phyloP scores from a whole-genome alignment of 73 alveolate species.

The Durusdinium trenchii region DNA sequence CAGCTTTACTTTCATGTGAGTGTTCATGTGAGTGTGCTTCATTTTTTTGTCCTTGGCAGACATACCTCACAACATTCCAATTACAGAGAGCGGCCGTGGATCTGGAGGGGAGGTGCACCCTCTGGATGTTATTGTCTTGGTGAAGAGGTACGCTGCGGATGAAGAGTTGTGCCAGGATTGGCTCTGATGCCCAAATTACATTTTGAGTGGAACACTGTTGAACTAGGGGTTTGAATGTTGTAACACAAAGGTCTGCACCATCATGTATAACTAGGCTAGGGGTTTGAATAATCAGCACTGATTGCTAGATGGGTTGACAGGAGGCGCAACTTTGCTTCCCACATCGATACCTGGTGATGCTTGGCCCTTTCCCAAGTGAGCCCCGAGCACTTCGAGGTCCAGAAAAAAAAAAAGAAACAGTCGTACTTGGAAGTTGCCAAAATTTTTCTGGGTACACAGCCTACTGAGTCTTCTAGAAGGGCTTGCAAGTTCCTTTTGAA shows the following conservation, averaged over 20 bases:
- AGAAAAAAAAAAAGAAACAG: neutral
- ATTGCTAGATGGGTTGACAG: neutral
- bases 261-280: neutral
- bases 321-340: slow-evolving; percentile 21
- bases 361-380: neutral
- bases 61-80: neutral
- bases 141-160: slow-evolving; percentile 1
- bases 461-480: neutral
- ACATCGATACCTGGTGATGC: slow-evolving; percentile 5
- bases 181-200: neutral
- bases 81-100: neutral
- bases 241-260: too few relatives aligned
- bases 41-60: neutral
- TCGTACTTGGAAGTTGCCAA: neutral
- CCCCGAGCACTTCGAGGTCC: neutral
- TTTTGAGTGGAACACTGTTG: neutral
- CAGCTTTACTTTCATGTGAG: neutral
- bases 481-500: neutral
- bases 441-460: neutral
- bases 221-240: neutral
- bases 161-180: slow-evolving; percentile 9
- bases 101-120: neutral
- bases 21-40: neutral
- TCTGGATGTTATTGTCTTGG: neutral
- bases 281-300: neutral